Evolutionary conservation across 1,139 yeast species (phyloP), one percentile per base, ranked within the genome.

Genomic region (Yamadazyma epiphylla): DNA sequence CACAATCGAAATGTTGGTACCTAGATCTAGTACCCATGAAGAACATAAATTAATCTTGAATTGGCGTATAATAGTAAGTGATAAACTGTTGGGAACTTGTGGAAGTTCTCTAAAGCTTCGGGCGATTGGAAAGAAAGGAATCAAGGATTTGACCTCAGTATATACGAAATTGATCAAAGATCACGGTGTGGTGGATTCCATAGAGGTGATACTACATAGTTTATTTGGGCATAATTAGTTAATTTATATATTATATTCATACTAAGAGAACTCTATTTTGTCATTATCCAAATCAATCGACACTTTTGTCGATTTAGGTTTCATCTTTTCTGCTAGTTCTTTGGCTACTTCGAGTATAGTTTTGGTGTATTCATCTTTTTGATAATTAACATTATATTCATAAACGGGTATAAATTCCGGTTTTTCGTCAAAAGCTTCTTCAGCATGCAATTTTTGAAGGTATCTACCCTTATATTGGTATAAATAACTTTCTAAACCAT

Each of bases 381-480:
- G 70, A 36, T 60, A 61, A 22, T 49, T 51, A 17, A 46, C 40
- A 35, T 65, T 58, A 39, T 47, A 67, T 36, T 65, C 71, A 32
- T 64, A 60, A 3, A 51, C 39, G 2, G 72, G 61, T 25, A 59
- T 48, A 38, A 47, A 60, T 6, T 53, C 54, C 14, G 44, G 41
- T 13, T 15, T 19, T 15, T 19, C 15, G 17, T 10, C 10, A 5
- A 20, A 3, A 11, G 26, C 33, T 15, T 22, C 20, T 4, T 15
- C 25, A 7, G 27, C 32, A n/a, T 12, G 20, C 3, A 15, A 7
- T 19, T 31, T 36, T 4, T 28, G 22, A 15, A 46, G 27, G 3
- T 52, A 46, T 29, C 53, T 55, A 2, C 73, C 72, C 34, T 55
- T 53, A 26, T 52, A 59, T 29, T 54, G 55, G 42, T 65, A 64